Evolutionary conservation across 2,329 filamentous ascomycete genomes (phyloP), one percentile per base, ranked within the genome.

Genomic region (Periglandula ipomoeae): DNA sequence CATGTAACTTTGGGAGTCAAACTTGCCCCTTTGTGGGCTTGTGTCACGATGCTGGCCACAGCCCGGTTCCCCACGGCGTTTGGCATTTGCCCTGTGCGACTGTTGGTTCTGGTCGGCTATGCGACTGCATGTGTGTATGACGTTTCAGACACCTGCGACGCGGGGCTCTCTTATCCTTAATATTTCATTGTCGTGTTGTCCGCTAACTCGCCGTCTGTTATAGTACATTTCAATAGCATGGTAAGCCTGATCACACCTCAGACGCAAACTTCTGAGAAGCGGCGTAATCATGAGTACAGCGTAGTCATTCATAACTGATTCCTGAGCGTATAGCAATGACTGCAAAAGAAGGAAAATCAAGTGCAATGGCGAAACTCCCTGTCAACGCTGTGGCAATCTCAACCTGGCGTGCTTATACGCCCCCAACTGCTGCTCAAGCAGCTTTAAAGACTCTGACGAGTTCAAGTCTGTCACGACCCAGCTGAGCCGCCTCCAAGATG

Each of bases 401-500:
- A 81, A 79, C 56, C 71, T 85, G 17, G 66, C 75, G 53, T 86
- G 82, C 59, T 69, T 83, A 40, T 86, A 85, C 66, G 74, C 81
- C 5, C 76, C 80, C 13, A 83, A 83, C 59, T 83, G 81, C 63
- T 83, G 79, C 61, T 70, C 79, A 53, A 90, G 81, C 70, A 89
- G 80, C 65, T 89, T 95, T 75, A 93, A 91, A 65, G 90, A 96
- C 59, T 89, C 89, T 42, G 87, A 94, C 9, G 90, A 96, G 64
- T 96, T 89, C 72, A 87, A 82, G 60, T 78, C 82, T 34, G 89
- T 96, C 82, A 79, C 81, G 48, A 73, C 76, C 30, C 85, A 93
- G 56, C 80, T 96, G 51, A 70, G 72, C 10, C 76, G 78, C 8
- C 75, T 96, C 22, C 89, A 96, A 64, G 84, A 91, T 48, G 89